Conservation (phyloP, 1,139 yeast genomes). For the Sugiyamaella castrensis region DNA sequence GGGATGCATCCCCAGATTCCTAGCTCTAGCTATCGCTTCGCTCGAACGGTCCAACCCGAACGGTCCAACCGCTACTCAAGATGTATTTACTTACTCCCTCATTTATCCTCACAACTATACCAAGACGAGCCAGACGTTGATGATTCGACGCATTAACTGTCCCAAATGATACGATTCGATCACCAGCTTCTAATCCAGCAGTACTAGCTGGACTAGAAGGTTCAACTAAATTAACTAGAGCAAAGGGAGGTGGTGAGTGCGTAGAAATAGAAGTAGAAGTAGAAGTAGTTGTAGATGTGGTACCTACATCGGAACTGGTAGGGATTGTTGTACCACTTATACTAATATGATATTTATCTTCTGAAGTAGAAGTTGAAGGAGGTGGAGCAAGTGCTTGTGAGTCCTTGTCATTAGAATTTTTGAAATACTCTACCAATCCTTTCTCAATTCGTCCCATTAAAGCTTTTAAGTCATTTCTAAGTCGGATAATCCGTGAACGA, state of each 20-base stretch:
- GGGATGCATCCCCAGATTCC: no score
- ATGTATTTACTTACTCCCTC: conserved; percentile 12
- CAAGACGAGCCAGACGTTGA: conserved; percentile 44
- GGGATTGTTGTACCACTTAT: conserved; percentile 12
- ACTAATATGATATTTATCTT: neutral
- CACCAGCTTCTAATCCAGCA: conserved; percentile 41
- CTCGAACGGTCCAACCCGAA: neutral
- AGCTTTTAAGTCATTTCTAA: conserved; percentile 62
- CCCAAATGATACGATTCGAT: conserved; percentile 53
- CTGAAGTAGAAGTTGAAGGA: conserved; percentile 5
- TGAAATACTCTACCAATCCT: conserved; percentile 47
- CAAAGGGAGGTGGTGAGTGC: conserved; percentile 48
- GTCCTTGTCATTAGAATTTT: conserved; percentile 5
- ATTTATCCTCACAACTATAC: conserved; percentile 30
- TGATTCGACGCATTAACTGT: conserved; percentile 54
- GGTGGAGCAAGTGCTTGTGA: conserved; percentile 1
- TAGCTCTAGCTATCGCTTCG: neutral
- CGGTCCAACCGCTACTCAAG: neutral
- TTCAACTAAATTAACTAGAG: conserved; percentile 47
- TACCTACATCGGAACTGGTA: neutral
- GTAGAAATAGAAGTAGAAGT: conserved; percentile 1
- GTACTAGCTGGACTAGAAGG: conserved; percentile 33
- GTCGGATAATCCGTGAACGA: conserved; percentile 61
- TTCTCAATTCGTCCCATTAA: conserved; percentile 50
- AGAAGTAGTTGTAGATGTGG: conserved; percentile 13